Conservation (phyloP, 257 asterid species). For the Nicotiana tabacum region DNA sequence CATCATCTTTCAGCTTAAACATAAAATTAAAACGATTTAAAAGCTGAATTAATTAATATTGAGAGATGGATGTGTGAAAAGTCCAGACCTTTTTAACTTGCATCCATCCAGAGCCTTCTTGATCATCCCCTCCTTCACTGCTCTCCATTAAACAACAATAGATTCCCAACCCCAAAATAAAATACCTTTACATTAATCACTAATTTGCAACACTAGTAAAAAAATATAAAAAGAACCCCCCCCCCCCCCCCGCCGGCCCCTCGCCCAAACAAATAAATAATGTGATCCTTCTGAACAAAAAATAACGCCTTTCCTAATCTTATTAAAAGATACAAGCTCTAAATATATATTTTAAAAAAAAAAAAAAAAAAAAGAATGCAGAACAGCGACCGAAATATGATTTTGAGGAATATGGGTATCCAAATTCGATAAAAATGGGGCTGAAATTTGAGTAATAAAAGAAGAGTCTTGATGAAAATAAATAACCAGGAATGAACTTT, state of each 20-base stretch:
- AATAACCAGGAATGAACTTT: not conserved
- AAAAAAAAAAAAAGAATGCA: not conserved
- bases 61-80: slow-evolving; percentile 5
- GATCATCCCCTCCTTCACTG: slow-evolving; percentile 69
- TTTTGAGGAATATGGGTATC: not conserved
- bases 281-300: not conserved
- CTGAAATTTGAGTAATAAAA: not conserved
- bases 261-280: not conserved
- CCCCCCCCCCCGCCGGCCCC: no score
- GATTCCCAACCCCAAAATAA: slow-evolving; percentile 3
- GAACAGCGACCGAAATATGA: not conserved
- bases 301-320: not conserved
- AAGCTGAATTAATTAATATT: not conserved
- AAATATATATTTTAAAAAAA: not conserved
- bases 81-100: slow-evolving; percentile 85
- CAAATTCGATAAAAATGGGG: not conserved
- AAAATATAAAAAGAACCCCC: not conserved
- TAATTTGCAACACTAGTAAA: slow-evolving; percentile 1
- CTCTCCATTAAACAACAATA: slow-evolving; percentile 45
- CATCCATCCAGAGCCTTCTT: slow-evolving; percentile 97
- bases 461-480: not conserved
- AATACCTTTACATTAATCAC: slow-evolving; percentile 17
- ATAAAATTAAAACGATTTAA: not conserved
- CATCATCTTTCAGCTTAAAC: slow-evolving; percentile 5
- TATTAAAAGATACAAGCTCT: not conserved